These are phyloP conservation scores for Lipomyces sp. DNA, from an alignment of 805 yeast species.

Conservation along the genomic window DNA sequence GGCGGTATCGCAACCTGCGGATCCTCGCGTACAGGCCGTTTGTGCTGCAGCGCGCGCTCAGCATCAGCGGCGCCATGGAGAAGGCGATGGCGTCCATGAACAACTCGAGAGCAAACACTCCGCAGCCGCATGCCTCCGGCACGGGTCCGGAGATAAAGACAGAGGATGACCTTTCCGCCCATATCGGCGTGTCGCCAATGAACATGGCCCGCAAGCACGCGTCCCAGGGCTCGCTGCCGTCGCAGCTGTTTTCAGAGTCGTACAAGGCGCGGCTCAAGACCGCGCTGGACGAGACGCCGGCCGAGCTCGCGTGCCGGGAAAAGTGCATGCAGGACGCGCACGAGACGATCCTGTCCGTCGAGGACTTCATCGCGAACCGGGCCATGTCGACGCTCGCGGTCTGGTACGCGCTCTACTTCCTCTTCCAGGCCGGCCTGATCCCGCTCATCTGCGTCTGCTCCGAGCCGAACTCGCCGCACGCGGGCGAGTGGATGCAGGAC, in stretches of 20 bases:
- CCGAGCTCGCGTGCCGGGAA: slow-evolving; percentile 50
- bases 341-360: slow-evolving; percentile 51
- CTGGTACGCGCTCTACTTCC: slow-evolving; percentile 63
- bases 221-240: background rate
- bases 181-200: background rate
- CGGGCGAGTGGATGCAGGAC: slow-evolving; percentile 46
- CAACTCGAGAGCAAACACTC: slow-evolving; percentile 1
- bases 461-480: slow-evolving; percentile 48
- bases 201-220: background rate
- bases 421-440: slow-evolving; percentile 61
- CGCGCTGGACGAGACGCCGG: slow-evolving; percentile 32
- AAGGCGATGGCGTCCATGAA: slow-evolving; percentile 6
- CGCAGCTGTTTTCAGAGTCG: background rate
- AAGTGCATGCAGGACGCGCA: slow-evolving; percentile 52
- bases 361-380: slow-evolving; percentile 30
- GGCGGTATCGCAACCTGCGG: slow-evolving; percentile 59
- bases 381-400: slow-evolving; percentile 49
- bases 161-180: background rate
- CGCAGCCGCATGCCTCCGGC: background rate
- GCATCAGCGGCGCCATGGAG: slow-evolving; percentile 22
- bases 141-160: background rate
- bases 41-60: slow-evolving; percentile 51
- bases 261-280: background rate
- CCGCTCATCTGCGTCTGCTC: slow-evolving; percentile 54
- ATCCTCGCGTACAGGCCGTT: slow-evolving; percentile 55